Evolutionary conservation across 352 stramenopile genomes (phyloP), one percentile per base, ranked within the genome.

Genomic region (Pythium dissotocum): DNA sequence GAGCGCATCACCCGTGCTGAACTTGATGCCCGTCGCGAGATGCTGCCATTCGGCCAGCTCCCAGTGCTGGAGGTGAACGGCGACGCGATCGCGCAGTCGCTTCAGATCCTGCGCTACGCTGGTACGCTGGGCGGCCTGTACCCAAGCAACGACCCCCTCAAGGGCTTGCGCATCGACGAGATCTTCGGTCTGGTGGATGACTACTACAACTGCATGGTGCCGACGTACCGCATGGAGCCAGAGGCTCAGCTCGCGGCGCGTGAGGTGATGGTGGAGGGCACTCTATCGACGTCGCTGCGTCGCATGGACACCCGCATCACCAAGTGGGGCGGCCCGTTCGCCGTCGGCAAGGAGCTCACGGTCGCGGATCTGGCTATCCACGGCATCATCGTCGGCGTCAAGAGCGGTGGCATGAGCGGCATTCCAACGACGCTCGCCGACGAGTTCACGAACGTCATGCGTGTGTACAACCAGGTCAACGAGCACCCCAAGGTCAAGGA

Each of bases 61-160:
- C 77, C 77, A 1, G 67, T 77, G 38, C 61, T 85, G 21, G 48
- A 75, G 7, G 40, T 79, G 6, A 69, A 79, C 51, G 71, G 69
- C 10, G 62, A 72, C 2, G 55, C 80, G 6, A 72, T 88, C 38
- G 62, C 78, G 16, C 83, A 91, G 70, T 82, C 79, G 32, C 42
- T 80, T 24, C 69, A 71, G 40, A 80, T 88, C 55, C 67, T 79
- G 14, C 70, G 70, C 59, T 72, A 80, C 70, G 63, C 74, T 66
- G 75, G 70, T 28, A 73, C 40, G 33, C 33, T 72, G 10, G 57
- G 62, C 51, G 75, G 71, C 10, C 58, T 81, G 40, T 81, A 81
- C 54, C 75, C 75, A 6, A 55, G 59, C 14, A 73, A 75, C 33
- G 72, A 81, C 33, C 54, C 71, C 7, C n/a, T 73, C 18, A 32